Evolutionary conservation across 73 alveolate species (phyloP).

Genomic region (Tetrahymena borealis): DNA sequence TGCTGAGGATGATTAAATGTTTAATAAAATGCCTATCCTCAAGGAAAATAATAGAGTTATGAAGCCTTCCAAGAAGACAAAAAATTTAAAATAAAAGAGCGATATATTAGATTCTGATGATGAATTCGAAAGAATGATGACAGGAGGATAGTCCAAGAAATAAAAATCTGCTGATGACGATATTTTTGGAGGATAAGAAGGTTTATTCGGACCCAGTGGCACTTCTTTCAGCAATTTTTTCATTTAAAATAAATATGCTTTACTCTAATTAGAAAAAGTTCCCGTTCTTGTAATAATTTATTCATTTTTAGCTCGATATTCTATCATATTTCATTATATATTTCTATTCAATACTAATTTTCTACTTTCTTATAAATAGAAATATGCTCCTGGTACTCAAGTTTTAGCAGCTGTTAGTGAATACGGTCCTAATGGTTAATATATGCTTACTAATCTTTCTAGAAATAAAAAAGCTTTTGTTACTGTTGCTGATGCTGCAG

Average conservation of each 20-base stretch:
- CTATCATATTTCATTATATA: neutral
- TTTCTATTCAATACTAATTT: neutral
- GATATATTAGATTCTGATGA: neutral
- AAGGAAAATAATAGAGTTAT: neutral
- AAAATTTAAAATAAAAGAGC: neutral
- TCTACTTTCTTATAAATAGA: neutral
- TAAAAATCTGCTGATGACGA: neutral
- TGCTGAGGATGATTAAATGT: neutral
- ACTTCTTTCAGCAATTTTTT: neutral
- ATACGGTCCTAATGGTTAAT: neutral
- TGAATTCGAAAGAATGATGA: neutral
- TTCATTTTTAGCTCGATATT: neutral
- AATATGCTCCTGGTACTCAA: neutral
- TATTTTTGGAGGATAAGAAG: neutral
- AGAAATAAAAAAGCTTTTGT: neutral
- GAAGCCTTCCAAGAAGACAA: neutral
- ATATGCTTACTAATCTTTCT: neutral
- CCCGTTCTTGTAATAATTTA: neutral
- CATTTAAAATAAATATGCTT: neutral
- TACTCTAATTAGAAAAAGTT: neutral
- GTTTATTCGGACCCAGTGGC: neutral
- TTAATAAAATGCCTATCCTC: neutral
- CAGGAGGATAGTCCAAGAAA: neutral
- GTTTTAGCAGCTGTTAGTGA: neutral
- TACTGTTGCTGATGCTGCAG: neutral